Conservation (phyloP, 1,284 basidiomycete genomes). For the Ceratobasidium sp. region DNA sequence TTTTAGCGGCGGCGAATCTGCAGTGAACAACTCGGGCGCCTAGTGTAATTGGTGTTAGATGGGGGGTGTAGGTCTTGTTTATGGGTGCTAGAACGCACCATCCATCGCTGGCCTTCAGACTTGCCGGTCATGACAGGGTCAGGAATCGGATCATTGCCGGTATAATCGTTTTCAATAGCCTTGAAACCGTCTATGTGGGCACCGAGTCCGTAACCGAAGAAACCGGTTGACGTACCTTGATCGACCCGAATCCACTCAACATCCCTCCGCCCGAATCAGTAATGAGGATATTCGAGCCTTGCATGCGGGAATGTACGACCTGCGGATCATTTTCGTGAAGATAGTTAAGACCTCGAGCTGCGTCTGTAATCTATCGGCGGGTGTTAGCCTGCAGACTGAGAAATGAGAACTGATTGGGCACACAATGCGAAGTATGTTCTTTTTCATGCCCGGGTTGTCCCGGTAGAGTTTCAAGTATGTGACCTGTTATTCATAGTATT, state of each 20-base stretch:
- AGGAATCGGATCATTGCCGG: not conserved
- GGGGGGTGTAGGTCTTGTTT: too few species aligned
- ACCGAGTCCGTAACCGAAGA: not conserved
- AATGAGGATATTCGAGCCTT: not conserved
- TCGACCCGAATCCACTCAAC: not conserved
- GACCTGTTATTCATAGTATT: not conserved
- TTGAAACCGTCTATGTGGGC: too few species aligned
- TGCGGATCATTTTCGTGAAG: slow-evolving; percentile 2
- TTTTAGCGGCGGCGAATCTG: not conserved
- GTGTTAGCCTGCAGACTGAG: not conserved
- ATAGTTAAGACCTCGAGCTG: slow-evolving; percentile 5
- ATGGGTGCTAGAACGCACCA: not conserved
- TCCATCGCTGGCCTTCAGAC: not conserved
- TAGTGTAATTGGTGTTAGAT: not conserved
- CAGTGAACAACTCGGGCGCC: slow-evolving; percentile 3
- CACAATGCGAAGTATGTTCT: slow-evolving; percentile 10
- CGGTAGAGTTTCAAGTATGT: slow-evolving; percentile 2
- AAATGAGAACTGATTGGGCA: not conserved
- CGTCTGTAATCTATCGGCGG: not conserved
- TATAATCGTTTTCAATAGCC: not conserved
- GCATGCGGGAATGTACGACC: not conserved
- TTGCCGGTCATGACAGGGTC: slow-evolving; percentile 1
- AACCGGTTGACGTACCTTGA: not conserved
- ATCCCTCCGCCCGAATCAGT: slow-evolving; percentile 1
- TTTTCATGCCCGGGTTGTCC: not conserved